phyloP scores from a whole-genome alignment of 2,329 filamentous ascomycete genomes.

The Pseudogymnoascus destructans region DNA sequence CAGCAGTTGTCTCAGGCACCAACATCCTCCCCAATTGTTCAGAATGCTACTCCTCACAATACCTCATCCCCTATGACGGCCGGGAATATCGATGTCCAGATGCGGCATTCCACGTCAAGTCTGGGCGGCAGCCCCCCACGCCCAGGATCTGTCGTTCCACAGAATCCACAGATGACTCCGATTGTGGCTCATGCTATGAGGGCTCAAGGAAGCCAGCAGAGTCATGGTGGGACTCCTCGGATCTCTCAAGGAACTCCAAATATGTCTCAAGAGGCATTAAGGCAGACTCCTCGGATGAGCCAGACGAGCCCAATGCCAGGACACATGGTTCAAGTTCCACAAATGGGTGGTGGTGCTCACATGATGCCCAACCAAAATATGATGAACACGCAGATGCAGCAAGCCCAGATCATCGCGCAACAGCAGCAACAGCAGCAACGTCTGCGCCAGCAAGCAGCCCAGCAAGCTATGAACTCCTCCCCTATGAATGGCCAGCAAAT shows the following conservation, averaged over 20 bases:
- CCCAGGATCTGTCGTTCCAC: constrained; percentile 51
- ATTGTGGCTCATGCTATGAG: constrained; percentile 52
- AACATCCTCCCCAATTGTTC: constrained; percentile 53
- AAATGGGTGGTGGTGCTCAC: constrained; percentile 36
- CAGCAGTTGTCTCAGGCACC: constrained; percentile 42
- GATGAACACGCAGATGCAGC: constrained; percentile 25
- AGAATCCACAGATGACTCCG: constrained; percentile 40
- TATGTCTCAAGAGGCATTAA: constrained; percentile 35
- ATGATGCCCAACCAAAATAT: constrained; percentile 35
- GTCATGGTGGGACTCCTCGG: constrained; percentile 50
- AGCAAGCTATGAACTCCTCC: constrained; percentile 29
- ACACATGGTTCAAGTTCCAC: constrained; percentile 44
- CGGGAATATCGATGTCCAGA: constrained; percentile 35
- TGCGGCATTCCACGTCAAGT: constrained; percentile 53
- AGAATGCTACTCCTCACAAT: constrained; percentile 50
- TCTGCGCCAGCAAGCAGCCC: constrained; percentile 29
- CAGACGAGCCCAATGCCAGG: constrained; percentile 49
- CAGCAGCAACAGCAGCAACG: constrained; percentile 20
- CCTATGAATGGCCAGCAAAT: constrained; percentile 16
- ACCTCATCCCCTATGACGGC: constrained; percentile 54
- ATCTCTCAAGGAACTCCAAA: constrained; percentile 49
- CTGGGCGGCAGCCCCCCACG: constrained; percentile 56
- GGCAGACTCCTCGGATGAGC: constrained; percentile 46
- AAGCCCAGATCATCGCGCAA: constrained; percentile 18
- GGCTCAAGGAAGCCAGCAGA: constrained; percentile 51